Base-by-base conservation (phyloP, 2,329 filamentous ascomycete genomes). In the Alternaria ethzedia region DNA sequence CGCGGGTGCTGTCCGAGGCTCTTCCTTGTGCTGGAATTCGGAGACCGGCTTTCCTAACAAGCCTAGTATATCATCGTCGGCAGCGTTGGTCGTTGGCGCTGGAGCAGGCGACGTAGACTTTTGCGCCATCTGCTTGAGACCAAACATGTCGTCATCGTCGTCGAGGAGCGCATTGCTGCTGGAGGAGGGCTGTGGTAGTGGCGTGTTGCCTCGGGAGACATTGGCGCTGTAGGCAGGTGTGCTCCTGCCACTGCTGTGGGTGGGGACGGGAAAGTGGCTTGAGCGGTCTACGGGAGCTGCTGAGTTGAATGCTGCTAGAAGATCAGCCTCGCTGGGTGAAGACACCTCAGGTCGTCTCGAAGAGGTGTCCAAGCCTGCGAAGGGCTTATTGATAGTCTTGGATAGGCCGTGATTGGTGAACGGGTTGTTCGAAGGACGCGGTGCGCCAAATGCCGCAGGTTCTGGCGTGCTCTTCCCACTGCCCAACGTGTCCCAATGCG, bases 61-160 rank as follows among this genome's bases (percentile, higher is more conserved):
- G 6, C 88, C 88, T 20, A 90, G 80, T 61, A 90, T 88, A 78
- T 90, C 88, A 47, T 93, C 90, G 36, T 87, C 80, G 26, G 70
- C 66, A 20, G 68, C 63, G 10, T 67, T 50, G 6, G 64, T 26
- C 23, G 72, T 65, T 25, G 69, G 49, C 28, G 72, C 68, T 43
- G 72, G 73, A 25, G 72, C 65, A 20, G 68, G 57, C 13, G 74
- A 63, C 10, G 72, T 61, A 6, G 71, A 59, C 57, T 70, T 82
- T 80, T 75, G 81, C 67, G 87, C 87, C 73, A 93, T 78, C 67
- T 90, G 84, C 63, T 85, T 90, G 36, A 97, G 82, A 1, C 93
- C 95, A 77, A 98, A 97, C 2, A 94, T 93, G 75, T 97, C 93
- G 75, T 97, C 93, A 70, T 90, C 87, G 49, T 95, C 90, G 28